phyloP scores from a whole-genome alignment of 805 yeast genomes.

The Metschnikowia similis region DNA sequence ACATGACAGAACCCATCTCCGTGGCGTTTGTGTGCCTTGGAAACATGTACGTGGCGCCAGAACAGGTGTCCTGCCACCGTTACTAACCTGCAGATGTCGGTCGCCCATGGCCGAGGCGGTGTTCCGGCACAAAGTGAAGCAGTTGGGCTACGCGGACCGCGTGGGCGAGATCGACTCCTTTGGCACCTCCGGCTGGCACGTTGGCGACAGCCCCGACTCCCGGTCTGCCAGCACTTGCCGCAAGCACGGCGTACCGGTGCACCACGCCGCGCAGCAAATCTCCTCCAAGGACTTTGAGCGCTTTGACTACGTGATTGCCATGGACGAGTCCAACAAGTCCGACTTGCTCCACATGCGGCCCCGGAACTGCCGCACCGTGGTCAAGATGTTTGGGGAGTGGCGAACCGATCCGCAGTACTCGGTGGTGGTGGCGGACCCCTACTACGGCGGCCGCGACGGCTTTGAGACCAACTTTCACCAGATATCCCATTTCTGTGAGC shows the following conservation, averaged over 20 bases:
- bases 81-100: slow-evolving; percentile 58
- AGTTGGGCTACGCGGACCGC: slow-evolving; percentile 39
- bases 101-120: slow-evolving; percentile 99
- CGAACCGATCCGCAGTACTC: slow-evolving; percentile 46
- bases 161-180: slow-evolving; percentile 71
- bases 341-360: slow-evolving; percentile 55
- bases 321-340: slow-evolving; percentile 59
- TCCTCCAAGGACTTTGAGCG: slow-evolving; percentile 44
- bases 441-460: slow-evolving; percentile 83
- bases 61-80: too few relatives aligned
- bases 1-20: slow-evolving; percentile 32
- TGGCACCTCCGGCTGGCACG: slow-evolving; percentile 84
- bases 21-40: slow-evolving; percentile 93
- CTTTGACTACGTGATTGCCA: slow-evolving; percentile 67
- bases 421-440: slow-evolving; percentile 79
- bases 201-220: slow-evolving; percentile 77
- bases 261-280: slow-evolving; percentile 74
- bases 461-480: slow-evolving; percentile 78
- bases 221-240: slow-evolving; percentile 67
- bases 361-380: slow-evolving; percentile 41
- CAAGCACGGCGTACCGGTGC: slow-evolving; percentile 66
- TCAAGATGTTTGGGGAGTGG: slow-evolving; percentile 81
- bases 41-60: slow-evolving; percentile 59
- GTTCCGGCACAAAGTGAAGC: slow-evolving; percentile 59
- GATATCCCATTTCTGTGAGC: slow-evolving; percentile 67